These are phyloP conservation scores for Nemania serpens DNA, from an alignment of 2,329 filamentous ascomycete genomes.

Conservation along the genomic window DNA sequence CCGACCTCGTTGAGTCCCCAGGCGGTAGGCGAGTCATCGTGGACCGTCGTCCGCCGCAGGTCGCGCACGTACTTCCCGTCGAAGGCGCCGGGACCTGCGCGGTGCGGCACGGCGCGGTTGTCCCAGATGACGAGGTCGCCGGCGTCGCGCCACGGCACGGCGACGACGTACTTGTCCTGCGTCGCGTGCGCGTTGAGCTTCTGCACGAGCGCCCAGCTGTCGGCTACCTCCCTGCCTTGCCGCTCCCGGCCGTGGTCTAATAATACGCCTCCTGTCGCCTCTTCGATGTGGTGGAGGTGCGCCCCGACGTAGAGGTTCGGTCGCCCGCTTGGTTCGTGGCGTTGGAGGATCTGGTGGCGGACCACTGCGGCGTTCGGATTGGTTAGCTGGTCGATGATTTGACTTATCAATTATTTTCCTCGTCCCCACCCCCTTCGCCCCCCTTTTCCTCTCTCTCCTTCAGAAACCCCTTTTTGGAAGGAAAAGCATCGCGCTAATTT, in stretches of 20 bases:
- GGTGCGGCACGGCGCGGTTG: constrained; percentile 61
- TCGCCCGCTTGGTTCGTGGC: constrained; percentile 55
- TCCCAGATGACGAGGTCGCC: constrained; percentile 64
- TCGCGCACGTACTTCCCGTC: constrained; percentile 55
- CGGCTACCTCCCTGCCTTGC: constrained; percentile 37
- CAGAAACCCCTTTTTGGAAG: no score
- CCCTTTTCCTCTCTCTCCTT: background rate
- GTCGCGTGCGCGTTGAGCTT: constrained; percentile 53
- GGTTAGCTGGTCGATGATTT: background rate
- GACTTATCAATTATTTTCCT: background rate
- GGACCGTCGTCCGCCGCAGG: constrained; percentile 61
- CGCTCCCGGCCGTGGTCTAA: constrained; percentile 15
- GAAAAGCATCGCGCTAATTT: no score
- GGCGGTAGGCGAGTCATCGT: constrained; percentile 48
- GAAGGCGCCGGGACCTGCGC: constrained; percentile 54
- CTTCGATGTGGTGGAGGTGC: constrained; percentile 58
- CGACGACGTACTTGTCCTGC: constrained; percentile 51
- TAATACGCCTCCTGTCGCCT: no score
- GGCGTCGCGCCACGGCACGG: constrained; percentile 52
- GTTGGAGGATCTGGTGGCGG: constrained; percentile 55
- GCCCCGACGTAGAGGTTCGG: constrained; percentile 59
- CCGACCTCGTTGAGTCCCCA: constrained; percentile 45
- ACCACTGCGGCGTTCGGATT: constrained; percentile 31
- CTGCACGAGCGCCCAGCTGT: constrained; percentile 45
- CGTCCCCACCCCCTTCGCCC: no score